These are phyloP conservation scores for Eutrema yunnanense DNA, from an alignment of 345 rosid species.

Conservation along the genomic window DNA sequence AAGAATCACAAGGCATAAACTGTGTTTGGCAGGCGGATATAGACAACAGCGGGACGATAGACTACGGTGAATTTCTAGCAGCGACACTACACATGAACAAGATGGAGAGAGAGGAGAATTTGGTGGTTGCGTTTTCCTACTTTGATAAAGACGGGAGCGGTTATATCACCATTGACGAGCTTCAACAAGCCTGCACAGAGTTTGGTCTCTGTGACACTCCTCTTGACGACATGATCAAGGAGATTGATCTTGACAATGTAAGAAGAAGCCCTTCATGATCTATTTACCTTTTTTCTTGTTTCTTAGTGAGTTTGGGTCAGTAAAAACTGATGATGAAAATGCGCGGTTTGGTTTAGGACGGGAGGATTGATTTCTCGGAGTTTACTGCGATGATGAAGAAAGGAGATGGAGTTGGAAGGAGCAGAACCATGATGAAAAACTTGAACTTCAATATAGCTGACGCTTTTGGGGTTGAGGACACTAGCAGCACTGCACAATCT, in stretches of 20 bases:
- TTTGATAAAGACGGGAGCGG: slow-evolving; percentile 95
- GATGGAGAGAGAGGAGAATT: slow-evolving; percentile 88
- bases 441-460: slow-evolving; percentile 69
- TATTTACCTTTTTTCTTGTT: neutral
- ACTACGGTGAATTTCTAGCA: slow-evolving; percentile 90
- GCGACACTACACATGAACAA: slow-evolving; percentile 90
- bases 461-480: slow-evolving; percentile 46
- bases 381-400: slow-evolving; percentile 88
- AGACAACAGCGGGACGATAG: slow-evolving; percentile 84
- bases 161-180: slow-evolving; percentile 84
- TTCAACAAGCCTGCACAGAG: slow-evolving; percentile 90
- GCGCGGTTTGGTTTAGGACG: slow-evolving; percentile 45
- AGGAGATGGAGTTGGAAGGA: slow-evolving; percentile 60
- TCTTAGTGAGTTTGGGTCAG: neutral
- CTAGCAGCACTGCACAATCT: slow-evolving; percentile 9
- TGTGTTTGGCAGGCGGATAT: slow-evolving; percentile 72
- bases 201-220: slow-evolving; percentile 81
- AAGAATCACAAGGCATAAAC: neutral
- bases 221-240: slow-evolving; percentile 77
- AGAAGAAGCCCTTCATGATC: slow-evolving; percentile 23
- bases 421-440: slow-evolving; percentile 70
- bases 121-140: slow-evolving; percentile 76
- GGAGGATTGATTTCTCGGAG: slow-evolving; percentile 78
- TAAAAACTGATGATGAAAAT: neutral
- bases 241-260: slow-evolving; percentile 90